Base-by-base conservation (phyloP, 768 basidiomycete genomes). In the Botryobasidium botryosum region DNA sequence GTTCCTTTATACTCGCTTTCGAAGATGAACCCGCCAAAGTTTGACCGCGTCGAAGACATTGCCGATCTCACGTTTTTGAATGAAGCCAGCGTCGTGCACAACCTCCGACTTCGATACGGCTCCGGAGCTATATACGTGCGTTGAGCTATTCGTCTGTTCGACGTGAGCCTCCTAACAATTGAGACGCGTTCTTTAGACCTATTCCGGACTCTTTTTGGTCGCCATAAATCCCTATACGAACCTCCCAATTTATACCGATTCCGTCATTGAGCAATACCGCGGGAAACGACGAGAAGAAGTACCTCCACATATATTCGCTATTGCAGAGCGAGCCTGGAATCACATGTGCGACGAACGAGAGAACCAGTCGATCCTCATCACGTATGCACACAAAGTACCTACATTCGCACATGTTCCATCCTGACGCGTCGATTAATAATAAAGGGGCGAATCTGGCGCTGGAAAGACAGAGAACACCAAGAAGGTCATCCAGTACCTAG, bases 391-490 rank as follows among this genome's bases (percentile, higher is more conserved):
- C 35, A 23, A 35, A 31, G 27, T 20, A 15, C n/a, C 40, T 36
- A 35, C 44, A 35, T 49, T 35, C 43, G 25, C 37, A 13, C 35
- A 15, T 44, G 31, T 50, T 27, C 47, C 51, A 55, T 7, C 57
- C 35, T 24, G 5, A 42, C 35, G 6, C 8, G 26, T 12, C 15
- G 7, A 6, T 13, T 20, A 17, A 35, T 35, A 15, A 18, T 36
- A 0, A 53, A 94, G 91, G 6, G 94, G 94, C 35, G 94, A 99
- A 68, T 97, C 94, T 6, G 94, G 94, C 28, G 94, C 94, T 3
- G 94, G 94, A 35, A 99, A 97, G 68, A 99, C 94, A 2, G 94
- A 97, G 59, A 97, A 92, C 63, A 70, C 83, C 12, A 97, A 99
- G 71, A 97, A 97, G 57, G 92, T 97, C 55, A 99, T 99, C 44